These are phyloP conservation scores for Peltaster fructicola DNA, from an alignment of 2,329 filamentous ascomycete species.

Conservation along the genomic window DNA sequence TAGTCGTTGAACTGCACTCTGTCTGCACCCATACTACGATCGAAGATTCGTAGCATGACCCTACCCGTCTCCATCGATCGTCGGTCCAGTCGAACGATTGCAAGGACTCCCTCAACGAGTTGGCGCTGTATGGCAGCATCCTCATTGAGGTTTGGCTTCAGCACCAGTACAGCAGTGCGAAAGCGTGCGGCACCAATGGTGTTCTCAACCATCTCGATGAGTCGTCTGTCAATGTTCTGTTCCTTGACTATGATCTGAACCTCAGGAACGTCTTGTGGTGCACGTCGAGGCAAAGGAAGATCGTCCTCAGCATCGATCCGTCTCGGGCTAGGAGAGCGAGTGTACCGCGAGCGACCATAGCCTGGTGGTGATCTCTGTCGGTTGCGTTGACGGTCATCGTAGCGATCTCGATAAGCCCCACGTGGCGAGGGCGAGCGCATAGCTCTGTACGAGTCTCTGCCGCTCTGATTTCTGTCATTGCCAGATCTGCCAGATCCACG, in stretches of 20 bases:
- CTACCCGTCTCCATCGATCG: constrained; percentile 51
- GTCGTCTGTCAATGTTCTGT: constrained; percentile 53
- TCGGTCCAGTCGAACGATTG: constrained; percentile 59
- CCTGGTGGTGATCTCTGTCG: constrained; percentile 19
- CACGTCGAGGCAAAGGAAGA: constrained; percentile 55
- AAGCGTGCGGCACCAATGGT: constrained; percentile 56
- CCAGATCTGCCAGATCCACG: constrained; percentile 23
- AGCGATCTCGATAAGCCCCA: constrained; percentile 19
- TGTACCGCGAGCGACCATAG: constrained; percentile 24
- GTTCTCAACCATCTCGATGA: constrained; percentile 65
- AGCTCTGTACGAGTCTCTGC: constrained; percentile 41
- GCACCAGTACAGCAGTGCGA: constrained; percentile 59
- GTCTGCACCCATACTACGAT: constrained; percentile 53
- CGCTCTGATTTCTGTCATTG: constrained; percentile 10
- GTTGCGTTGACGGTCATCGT: constrained; percentile 19
- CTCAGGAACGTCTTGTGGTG: constrained; percentile 63
- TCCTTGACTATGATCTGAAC: constrained; percentile 74
- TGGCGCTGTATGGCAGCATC: constrained; percentile 68
- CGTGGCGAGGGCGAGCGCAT: constrained; percentile 29
- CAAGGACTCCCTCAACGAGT: constrained; percentile 74
- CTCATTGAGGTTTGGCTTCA: constrained; percentile 60
- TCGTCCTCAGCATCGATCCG: constrained; percentile 45
- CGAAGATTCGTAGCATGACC: constrained; percentile 71
- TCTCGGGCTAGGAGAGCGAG: constrained; percentile 38
- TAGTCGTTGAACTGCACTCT: constrained; percentile 81